Evolutionary conservation across 176 grass and related monocot species (phyloP).

Genomic region (Avena insularis): DNA sequence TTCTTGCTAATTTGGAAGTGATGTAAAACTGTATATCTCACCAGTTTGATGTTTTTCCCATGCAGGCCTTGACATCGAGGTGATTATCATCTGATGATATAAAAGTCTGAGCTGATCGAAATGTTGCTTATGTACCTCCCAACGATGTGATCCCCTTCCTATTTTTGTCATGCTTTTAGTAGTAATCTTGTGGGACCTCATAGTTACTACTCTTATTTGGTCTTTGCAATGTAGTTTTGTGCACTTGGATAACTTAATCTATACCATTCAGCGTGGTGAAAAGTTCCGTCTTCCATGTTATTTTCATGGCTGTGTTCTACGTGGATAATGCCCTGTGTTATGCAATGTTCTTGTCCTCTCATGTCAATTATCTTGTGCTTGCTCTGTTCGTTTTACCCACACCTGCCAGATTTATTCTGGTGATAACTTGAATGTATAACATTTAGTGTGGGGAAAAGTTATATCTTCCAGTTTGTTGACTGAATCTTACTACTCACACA

Average conservation of each 20-base stretch:
- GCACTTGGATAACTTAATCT: background rate
- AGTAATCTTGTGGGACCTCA: slow-evolving; percentile 38
- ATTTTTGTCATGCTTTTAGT: slow-evolving; percentile 48
- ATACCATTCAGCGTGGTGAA: background rate
- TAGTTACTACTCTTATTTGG: slow-evolving; percentile 39
- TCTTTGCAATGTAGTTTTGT: slow-evolving; percentile 37
- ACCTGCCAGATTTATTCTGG: too few species aligned
- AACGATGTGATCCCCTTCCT: slow-evolving; percentile 17
- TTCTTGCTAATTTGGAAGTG: background rate
- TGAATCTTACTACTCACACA: too few species aligned
- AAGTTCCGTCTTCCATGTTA: background rate
- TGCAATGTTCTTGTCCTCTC: too few species aligned
- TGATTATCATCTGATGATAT: slow-evolving; percentile 20
- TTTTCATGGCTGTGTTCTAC: background rate
- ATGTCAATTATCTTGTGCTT: too few species aligned
- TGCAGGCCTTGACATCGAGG: slow-evolving; percentile 34
- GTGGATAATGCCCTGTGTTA: background rate
- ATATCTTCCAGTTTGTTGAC: too few species aligned
- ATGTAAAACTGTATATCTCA: background rate
- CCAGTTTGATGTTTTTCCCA: background rate
- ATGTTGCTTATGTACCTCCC: slow-evolving; percentile 43
- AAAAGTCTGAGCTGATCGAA: slow-evolving; percentile 1
- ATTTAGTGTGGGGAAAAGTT: too few species aligned
- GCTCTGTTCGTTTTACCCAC: too few species aligned
- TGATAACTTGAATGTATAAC: too few species aligned